Evolutionary conservation across 2,329 filamentous ascomycete genomes (phyloP).

Genomic region (Apiospora sp.): DNA sequence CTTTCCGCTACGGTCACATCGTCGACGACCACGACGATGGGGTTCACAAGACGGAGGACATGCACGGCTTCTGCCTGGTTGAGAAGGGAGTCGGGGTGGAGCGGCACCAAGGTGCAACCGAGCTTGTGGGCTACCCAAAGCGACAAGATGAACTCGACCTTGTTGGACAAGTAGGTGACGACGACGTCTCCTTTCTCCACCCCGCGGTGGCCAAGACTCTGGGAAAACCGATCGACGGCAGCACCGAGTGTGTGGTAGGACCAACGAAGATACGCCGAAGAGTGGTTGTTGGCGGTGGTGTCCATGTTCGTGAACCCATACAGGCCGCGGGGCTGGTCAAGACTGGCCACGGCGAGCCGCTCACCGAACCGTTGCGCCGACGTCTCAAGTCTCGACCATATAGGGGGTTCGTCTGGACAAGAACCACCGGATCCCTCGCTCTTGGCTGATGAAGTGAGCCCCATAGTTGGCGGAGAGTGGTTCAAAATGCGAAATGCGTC

Average conservation of each 20-base stretch:
- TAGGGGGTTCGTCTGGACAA: neutral
- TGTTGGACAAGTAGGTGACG: neutral
- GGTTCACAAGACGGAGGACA: neutral
- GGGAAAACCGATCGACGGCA: neutral
- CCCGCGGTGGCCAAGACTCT: neutral
- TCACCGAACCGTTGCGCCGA: neutral
- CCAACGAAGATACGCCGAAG: neutral
- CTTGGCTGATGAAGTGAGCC: neutral
- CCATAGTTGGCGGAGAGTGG: neutral
- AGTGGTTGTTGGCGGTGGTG: neutral
- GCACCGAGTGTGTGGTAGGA: neutral
- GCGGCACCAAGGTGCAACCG: neutral
- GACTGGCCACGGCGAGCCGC: neutral
- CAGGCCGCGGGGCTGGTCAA: neutral
- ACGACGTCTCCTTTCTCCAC: neutral
- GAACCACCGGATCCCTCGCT: neutral
- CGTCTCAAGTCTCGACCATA: neutral
- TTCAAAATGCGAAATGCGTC: neutral
- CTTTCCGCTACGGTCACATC: neutral
- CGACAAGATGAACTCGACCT: neutral
- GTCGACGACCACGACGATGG: neutral
- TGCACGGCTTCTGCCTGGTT: neutral
- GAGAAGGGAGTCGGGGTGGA: neutral
- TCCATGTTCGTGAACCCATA: neutral
- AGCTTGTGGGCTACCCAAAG: neutral